Evolutionary conservation across 2,329 filamentous ascomycete species (phyloP).

Genomic region (Apiospora phragmitis): DNA sequence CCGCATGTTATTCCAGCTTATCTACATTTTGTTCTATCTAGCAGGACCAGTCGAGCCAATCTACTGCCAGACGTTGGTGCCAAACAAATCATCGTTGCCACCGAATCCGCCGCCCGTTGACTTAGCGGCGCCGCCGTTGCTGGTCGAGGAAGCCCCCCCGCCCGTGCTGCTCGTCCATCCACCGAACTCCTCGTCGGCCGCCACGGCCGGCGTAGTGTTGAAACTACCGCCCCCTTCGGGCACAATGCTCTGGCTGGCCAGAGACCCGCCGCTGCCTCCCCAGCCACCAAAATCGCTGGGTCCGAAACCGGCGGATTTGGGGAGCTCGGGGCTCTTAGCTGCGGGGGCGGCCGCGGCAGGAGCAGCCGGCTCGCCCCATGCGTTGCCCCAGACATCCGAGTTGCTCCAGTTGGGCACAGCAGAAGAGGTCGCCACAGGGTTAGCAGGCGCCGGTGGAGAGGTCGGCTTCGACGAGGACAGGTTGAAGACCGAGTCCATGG

Average conservation of each 20-base stretch:
- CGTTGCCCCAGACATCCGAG: constrained; percentile 86
- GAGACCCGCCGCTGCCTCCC: constrained; percentile 48
- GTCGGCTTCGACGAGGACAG: constrained; percentile 56
- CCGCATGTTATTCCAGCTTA: constrained; percentile 2
- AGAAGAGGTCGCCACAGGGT: constrained; percentile 37
- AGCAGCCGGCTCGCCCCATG: constrained; percentile 71
- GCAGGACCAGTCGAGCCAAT: constrained; percentile 1
- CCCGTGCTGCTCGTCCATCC: constrained; percentile 80
- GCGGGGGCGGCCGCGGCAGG: constrained; percentile 43
- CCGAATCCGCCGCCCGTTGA: constrained; percentile 62
- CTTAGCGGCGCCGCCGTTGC: constrained; percentile 47
- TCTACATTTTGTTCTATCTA: constrained; percentile 13
- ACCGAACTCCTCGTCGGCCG: constrained; percentile 92
- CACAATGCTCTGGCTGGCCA: constrained; percentile 61
- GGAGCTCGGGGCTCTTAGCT: constrained; percentile 62
- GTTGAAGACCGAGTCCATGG: constrained; percentile 75
- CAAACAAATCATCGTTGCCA: constrained; percentile 74
- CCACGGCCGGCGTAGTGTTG: constrained; percentile 65
- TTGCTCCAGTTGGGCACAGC: constrained; percentile 37
- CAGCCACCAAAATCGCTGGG: constrained; percentile 62
- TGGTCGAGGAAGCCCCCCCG: constrained; percentile 32
- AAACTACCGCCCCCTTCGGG: constrained; percentile 66
- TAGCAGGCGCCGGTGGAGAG: constrained; percentile 39
- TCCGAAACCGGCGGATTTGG: constrained; percentile 42
- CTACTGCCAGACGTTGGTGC: constrained; percentile 88